These are phyloP conservation scores for Cyberlindnera mississippiensis DNA, from an alignment of 805 yeast genomes.

Conservation along the genomic window DNA sequence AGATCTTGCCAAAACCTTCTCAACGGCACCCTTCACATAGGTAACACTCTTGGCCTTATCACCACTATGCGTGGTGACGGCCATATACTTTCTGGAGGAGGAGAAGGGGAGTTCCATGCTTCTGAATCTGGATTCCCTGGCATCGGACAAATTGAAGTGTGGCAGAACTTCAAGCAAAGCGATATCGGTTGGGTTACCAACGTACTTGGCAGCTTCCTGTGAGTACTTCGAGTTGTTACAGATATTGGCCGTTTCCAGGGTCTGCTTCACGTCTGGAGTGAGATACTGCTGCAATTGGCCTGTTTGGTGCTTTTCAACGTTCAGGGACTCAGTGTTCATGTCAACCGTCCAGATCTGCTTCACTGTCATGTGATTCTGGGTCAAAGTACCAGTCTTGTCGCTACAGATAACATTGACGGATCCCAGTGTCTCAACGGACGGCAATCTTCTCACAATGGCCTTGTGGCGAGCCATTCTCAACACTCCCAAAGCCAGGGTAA, in stretches of 20 bases:
- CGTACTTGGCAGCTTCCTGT: slow-evolving; percentile 59
- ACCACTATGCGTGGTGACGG: slow-evolving; percentile 64
- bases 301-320: slow-evolving; percentile 43
- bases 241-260: slow-evolving; percentile 62
- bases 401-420: slow-evolving; percentile 91
- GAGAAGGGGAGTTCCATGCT: slow-evolving; percentile 78
- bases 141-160: slow-evolving; percentile 69
- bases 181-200: slow-evolving; percentile 94
- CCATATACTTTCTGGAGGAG: slow-evolving; percentile 85
- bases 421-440: slow-evolving; percentile 93
- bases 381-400: slow-evolving; percentile 88
- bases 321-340: slow-evolving; percentile 38
- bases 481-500: slow-evolving; percentile 93
- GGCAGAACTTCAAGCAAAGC: slow-evolving; percentile 77
- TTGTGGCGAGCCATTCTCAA: slow-evolving; percentile 91
- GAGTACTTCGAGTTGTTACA: slow-evolving; percentile 76
- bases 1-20: slow-evolving; percentile 61
- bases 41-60: slow-evolving; percentile 52
- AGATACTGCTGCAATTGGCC: slow-evolving; percentile 40
- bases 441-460: slow-evolving; percentile 91
- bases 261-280: slow-evolving; percentile 49
- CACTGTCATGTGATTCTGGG: slow-evolving; percentile 89
- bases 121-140: slow-evolving; percentile 56
- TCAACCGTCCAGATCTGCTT: slow-evolving; percentile 78
- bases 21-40: slow-evolving; percentile 88